phyloP scores from a whole-genome alignment of 192 early-diverging fungal species.

The Podila epicladia region DNA sequence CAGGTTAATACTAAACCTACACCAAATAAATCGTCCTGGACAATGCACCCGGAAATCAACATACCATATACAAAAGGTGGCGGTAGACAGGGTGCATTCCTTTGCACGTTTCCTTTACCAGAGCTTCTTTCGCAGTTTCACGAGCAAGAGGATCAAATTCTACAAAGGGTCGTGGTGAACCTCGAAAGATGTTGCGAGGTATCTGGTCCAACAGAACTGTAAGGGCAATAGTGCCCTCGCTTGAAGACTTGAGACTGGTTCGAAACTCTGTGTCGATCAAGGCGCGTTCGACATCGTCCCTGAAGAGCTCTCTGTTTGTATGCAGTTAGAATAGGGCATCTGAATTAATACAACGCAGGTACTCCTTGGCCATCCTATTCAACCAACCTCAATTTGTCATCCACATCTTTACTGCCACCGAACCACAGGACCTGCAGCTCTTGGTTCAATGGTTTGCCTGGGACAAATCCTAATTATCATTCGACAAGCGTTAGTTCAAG shows the following conservation, averaged over 20 bases:
- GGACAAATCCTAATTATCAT: conserved; percentile 21
- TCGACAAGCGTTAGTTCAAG: too few species aligned
- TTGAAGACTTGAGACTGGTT: conserved; percentile 4
- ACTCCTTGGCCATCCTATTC: too few species aligned
- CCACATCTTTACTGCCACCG: conserved; percentile 16
- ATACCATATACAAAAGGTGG: conserved; percentile 59
- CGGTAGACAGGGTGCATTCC: conserved; percentile 61
- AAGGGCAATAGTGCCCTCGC: conserved; percentile 36
- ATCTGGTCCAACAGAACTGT: conserved; percentile 70
- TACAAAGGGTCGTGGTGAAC: conserved; percentile 58
- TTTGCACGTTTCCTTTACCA: conserved; percentile 57
- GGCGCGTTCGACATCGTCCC: conserved; percentile 25
- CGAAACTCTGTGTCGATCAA: conserved; percentile 23
- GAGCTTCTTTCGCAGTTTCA: conserved; percentile 58
- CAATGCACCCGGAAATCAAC: neutral
- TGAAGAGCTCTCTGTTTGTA: conserved; percentile 12
- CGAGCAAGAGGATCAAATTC: conserved; percentile 63
- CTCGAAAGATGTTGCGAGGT: conserved; percentile 72
- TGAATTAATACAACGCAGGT: neutral
- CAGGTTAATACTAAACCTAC: too few species aligned
- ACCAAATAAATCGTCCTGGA: too few species aligned
- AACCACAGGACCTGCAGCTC: conserved; percentile 24
- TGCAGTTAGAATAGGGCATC: neutral
- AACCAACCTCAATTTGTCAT: conserved; percentile 24
- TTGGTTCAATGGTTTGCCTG: conserved; percentile 13